phyloP scores from a whole-genome alignment of 1,139 yeast genomes.

The Hanseniaspora sp. region DNA sequence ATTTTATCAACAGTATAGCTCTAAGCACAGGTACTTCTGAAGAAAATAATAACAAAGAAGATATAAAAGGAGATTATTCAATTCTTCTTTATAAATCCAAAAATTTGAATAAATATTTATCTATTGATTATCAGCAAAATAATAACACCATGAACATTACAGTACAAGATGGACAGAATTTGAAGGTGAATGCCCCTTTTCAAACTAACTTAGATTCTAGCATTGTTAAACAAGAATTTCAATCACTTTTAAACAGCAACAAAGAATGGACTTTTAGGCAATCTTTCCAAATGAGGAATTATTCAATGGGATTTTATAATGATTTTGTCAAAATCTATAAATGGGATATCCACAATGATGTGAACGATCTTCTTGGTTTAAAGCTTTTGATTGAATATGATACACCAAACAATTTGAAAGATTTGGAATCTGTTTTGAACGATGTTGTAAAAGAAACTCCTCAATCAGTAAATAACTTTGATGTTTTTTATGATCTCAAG shows the following conservation, averaged over 20 bases:
- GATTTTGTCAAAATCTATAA: constrained; percentile 1
- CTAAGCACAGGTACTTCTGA: background rate
- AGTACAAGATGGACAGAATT: background rate
- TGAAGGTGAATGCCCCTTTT: background rate
- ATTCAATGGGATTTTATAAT: constrained; percentile 4
- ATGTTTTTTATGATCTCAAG: background rate
- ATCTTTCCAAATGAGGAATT: constrained; percentile 1
- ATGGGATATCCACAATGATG: constrained; percentile 11
- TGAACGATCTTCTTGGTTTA: constrained; percentile 5
- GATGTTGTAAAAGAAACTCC: background rate
- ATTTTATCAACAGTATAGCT: constrained; percentile 13
- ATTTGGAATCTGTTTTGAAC: background rate
- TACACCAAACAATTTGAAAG: background rate
- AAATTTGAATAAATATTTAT: constrained; percentile 6
- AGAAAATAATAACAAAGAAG: background rate
- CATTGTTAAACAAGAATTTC: constrained; percentile 5
- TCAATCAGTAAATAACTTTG: background rate
- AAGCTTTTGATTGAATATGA: constrained; percentile 3
- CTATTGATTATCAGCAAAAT: background rate
- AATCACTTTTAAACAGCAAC: constrained; percentile 9
- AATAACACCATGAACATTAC: background rate
- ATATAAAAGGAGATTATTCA: background rate
- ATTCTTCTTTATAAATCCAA: constrained; percentile 10
- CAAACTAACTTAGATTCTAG: background rate
- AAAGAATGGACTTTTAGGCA: constrained; percentile 14